These are phyloP conservation scores for Triadica sebifera DNA, from an alignment of 345 rosid species.

Conservation along the genomic window DNA sequence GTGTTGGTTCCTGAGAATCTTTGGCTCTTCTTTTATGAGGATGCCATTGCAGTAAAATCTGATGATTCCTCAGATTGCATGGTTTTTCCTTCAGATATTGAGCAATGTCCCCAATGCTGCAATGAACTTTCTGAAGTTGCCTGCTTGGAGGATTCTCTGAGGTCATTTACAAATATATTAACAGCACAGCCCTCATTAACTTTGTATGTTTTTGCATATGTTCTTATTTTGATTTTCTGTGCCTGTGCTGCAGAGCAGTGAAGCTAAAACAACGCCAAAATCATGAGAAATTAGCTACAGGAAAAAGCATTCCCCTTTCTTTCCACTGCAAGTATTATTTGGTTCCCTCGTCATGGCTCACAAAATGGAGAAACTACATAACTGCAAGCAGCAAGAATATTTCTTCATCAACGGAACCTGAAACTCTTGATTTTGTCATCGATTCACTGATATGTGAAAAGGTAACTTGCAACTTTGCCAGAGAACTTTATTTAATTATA, in stretches of 20 bases:
- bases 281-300: slow-evolving; percentile 79
- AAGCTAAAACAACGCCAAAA: slow-evolving; percentile 80
- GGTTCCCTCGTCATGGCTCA: slow-evolving; percentile 80
- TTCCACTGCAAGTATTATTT: slow-evolving; percentile 61
- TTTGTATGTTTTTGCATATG: neutral
- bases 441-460: slow-evolving; percentile 68
- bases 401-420: slow-evolving; percentile 64
- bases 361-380: slow-evolving; percentile 78
- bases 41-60: slow-evolving; percentile 60
- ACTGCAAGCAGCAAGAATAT: slow-evolving; percentile 64
- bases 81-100: slow-evolving; percentile 55
- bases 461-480: slow-evolving; percentile 41
- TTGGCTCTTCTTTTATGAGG: slow-evolving; percentile 84
- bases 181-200: neutral
- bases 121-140: slow-evolving; percentile 86
- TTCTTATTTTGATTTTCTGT: slow-evolving; percentile 29
- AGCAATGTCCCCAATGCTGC: slow-evolving; percentile 68
- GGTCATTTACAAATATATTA: slow-evolving; percentile 45
- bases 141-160: slow-evolving; percentile 71
- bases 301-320: slow-evolving; percentile 57
- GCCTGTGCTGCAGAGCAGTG: slow-evolving; percentile 56
- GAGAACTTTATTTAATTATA: neutral
- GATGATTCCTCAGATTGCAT: slow-evolving; percentile 56
- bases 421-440: slow-evolving; percentile 56
- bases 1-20: slow-evolving; percentile 75